These are phyloP conservation scores for Cardamine chenopodiifolia DNA, from an alignment of 345 rosid genomes.

Conservation along the genomic window DNA sequence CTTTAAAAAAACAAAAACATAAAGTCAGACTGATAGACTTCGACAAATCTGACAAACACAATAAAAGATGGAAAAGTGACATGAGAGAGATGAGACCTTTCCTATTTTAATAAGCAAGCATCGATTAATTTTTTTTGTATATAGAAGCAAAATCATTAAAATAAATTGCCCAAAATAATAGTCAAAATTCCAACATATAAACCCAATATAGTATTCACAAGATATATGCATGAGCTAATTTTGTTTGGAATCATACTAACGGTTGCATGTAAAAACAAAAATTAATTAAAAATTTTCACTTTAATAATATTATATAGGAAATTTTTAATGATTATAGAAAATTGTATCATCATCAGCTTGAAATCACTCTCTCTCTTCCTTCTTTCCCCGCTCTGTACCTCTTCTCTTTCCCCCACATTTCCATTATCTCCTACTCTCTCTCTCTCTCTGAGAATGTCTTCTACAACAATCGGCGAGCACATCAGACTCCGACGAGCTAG, in stretches of 20 bases:
- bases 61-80: constrained; percentile 4
- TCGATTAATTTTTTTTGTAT: neutral
- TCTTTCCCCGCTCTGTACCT: constrained; percentile 24
- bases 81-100: constrained; percentile 21
- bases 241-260: constrained; percentile 22
- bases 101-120: constrained; percentile 37
- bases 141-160: neutral
- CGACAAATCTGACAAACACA: constrained; percentile 19
- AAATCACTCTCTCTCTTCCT: constrained; percentile 22
- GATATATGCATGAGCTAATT: constrained; percentile 27
- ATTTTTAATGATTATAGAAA: neutral
- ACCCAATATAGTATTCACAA: constrained; percentile 7
- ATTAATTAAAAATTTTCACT: neutral
- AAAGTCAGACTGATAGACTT: neutral
- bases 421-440: neutral
- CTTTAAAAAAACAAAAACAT: neutral
- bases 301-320: neutral
- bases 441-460: constrained; percentile 43
- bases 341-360: constrained; percentile 26
- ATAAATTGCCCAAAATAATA: neutral
- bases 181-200: neutral
- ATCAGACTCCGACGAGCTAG: constrained; percentile 60
- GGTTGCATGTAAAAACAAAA: constrained; percentile 27
- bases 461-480: constrained; percentile 54
- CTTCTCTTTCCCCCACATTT: constrained; percentile 9